A percentile compares a stretch with the other conserved stretches of the same genome.
Conservation (phyloP, 257 asterid species). For the Scutellaria baicalensis region DNA sequence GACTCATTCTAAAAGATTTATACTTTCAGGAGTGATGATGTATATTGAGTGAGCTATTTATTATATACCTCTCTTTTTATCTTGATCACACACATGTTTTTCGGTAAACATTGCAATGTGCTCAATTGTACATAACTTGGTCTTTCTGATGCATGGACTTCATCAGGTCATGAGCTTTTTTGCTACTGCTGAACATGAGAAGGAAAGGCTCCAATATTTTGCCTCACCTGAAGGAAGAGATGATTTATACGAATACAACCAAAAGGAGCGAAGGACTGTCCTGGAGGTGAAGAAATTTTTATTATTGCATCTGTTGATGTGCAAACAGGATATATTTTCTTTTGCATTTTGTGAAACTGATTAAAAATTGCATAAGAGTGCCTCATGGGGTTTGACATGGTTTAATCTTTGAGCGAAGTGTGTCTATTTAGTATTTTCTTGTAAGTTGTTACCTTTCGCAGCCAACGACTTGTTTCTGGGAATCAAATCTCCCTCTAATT, state of each 20-base stretch:
- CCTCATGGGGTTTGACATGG: background rate
- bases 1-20: background rate
- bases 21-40: background rate
- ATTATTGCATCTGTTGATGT: background rate
- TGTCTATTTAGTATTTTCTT: background rate
- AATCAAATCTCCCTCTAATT: background rate
- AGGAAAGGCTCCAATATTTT: slow-evolving; percentile 86
- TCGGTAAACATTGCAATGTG: background rate
- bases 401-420: slow-evolving; percentile 1
- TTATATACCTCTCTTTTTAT: background rate
- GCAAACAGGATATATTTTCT: background rate
- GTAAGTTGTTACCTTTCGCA: background rate
- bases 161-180: slow-evolving; percentile 82
- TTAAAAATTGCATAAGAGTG: background rate
- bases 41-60: background rate
- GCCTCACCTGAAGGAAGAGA: slow-evolving; percentile 97
- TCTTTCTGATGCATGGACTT: slow-evolving; percentile 4
- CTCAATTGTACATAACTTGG: background rate
- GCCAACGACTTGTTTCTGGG: background rate
- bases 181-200: slow-evolving; percentile 89
- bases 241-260: slow-evolving; percentile 91
- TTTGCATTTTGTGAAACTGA: background rate
- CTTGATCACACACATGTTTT: slow-evolving; percentile 1
- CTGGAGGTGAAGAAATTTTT: slow-evolving; percentile 58
- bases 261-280: slow-evolving; percentile 88